Evolutionary conservation across 768 basidiomycete genomes (phyloP).

Genomic region (Hericium coralloides): DNA sequence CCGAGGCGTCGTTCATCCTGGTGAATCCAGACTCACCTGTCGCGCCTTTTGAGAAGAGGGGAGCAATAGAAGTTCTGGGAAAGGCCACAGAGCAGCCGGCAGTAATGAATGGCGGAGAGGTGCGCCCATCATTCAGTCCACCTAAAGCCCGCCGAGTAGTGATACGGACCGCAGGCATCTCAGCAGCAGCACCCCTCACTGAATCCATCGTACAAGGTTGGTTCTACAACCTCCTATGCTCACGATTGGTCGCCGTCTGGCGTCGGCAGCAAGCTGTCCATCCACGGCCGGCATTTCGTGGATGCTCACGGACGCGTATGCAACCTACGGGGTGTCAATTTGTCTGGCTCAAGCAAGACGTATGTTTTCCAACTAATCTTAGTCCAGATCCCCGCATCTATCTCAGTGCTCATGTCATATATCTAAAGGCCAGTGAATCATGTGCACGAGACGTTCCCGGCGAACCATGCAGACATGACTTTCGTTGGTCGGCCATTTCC

Average conservation of each 20-base stretch:
- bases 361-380: slow-evolving; percentile 26
- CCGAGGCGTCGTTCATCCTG: slow-evolving; percentile 18
- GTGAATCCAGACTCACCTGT: slow-evolving; percentile 7
- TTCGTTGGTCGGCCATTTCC: slow-evolving; percentile 93
- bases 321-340: slow-evolving; percentile 74
- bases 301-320: slow-evolving; percentile 78
- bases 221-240: slow-evolving; percentile 44
- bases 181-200: slow-evolving; percentile 38
- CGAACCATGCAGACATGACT: slow-evolving; percentile 52
- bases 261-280: slow-evolving; percentile 46
- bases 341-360: slow-evolving; percentile 81
- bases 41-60: not conserved
- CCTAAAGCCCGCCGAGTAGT: not conserved
- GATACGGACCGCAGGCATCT: not conserved
- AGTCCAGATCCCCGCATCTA: not conserved
- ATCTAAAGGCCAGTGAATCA: slow-evolving; percentile 55
- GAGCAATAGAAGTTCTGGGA: too few species aligned
- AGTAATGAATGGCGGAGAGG: not conserved
- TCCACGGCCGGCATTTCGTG: slow-evolving; percentile 73
- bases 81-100: too few species aligned
- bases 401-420: not conserved
- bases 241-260: slow-evolving; percentile 62
- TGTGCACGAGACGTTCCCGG: slow-evolving; percentile 59
- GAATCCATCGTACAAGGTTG: slow-evolving; percentile 34
- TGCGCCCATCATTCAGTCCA: not conserved